Conservation (phyloP, 768 basidiomycete genomes). For the Cyathus striatus region DNA sequence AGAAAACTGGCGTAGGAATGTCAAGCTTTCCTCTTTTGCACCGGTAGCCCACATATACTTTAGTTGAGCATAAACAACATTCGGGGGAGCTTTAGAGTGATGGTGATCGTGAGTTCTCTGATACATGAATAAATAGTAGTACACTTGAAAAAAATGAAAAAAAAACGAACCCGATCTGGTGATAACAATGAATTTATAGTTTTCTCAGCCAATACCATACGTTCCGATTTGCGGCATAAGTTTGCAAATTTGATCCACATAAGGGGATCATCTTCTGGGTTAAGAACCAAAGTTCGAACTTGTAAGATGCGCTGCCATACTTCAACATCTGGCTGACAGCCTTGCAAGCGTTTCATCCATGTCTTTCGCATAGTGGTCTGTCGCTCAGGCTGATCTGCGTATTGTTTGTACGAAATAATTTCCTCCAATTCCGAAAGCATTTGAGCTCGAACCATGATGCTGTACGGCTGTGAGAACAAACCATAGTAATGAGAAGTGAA, state of each 20-base stretch:
- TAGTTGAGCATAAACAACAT: conserved; percentile 93
- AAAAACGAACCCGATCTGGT: conserved; percentile 52
- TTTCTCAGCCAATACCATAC: conserved; percentile 94
- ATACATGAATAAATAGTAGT: conserved; percentile 15
- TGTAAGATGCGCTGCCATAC: conserved; percentile 98
- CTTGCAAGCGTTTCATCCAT: conserved; percentile 97
- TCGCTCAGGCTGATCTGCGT: conserved; percentile 90
- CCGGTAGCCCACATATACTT: conserved; percentile 95
- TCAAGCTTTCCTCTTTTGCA: conserved; percentile 71
- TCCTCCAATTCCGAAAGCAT: conserved; percentile 98
- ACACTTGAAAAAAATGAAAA: neutral
- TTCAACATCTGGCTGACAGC: conserved; percentile 97
- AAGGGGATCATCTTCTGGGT: conserved; percentile 88
- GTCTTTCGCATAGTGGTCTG: conserved; percentile 87
- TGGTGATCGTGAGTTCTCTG: conserved; percentile 48
- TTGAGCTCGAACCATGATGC: conserved; percentile 94
- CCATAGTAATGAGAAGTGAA: neutral
- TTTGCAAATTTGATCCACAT: conserved; percentile 99
- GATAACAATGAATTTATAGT: conserved; percentile 89
- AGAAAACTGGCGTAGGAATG: conserved; percentile 80
- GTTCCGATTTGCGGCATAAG: conserved; percentile 90
- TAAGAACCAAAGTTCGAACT: conserved; percentile 89
- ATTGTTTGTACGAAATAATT: conserved; percentile 93
- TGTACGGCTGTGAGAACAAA: conserved; percentile 21
- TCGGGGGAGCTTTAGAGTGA: conserved; percentile 78